Conservation (phyloP, 2,329 filamentous ascomycete genomes). For the Epichloe brachyelytri region DNA sequence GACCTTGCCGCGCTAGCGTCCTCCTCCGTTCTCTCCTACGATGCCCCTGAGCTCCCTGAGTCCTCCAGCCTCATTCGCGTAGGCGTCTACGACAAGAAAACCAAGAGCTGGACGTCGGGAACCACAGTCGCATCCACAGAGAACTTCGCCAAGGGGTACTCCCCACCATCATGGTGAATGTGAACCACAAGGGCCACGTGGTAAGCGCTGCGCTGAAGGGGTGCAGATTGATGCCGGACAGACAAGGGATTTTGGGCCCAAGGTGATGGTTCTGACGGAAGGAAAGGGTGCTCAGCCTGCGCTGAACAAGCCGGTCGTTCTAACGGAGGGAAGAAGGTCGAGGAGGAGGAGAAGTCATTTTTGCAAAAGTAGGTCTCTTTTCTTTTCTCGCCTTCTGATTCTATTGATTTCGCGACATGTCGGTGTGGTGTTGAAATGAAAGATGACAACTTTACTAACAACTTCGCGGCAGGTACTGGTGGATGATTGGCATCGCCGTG, state of each 20-base stretch:
- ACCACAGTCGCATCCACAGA: constrained; percentile 41
- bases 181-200: constrained; percentile 31
- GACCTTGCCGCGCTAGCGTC: constrained; percentile 30
- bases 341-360: constrained; percentile 47
- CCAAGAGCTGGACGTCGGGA: constrained; percentile 37
- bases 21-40: constrained; percentile 40
- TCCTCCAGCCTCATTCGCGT: constrained; percentile 39
- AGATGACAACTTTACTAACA: constrained; percentile 19
- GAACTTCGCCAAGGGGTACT: constrained; percentile 49
- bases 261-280: constrained; percentile 37
- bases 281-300: constrained; percentile 40
- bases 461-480: constrained; percentile 45
- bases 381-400: not conserved
- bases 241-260: constrained; percentile 52
- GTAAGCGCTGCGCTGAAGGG: constrained; percentile 40
- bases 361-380: constrained; percentile 46
- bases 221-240: constrained; percentile 48
- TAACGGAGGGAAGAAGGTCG: constrained; percentile 46
- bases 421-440: not conserved
- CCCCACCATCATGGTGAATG: constrained; percentile 39
- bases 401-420: not conserved
- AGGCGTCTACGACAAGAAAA: constrained; percentile 39
- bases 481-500: constrained; percentile 42
- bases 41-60: constrained; percentile 39
- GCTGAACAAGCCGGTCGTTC: constrained; percentile 50